These are phyloP conservation scores for Breynia disticha DNA, from an alignment of 441 rosid species.

Conservation along the genomic window DNA sequence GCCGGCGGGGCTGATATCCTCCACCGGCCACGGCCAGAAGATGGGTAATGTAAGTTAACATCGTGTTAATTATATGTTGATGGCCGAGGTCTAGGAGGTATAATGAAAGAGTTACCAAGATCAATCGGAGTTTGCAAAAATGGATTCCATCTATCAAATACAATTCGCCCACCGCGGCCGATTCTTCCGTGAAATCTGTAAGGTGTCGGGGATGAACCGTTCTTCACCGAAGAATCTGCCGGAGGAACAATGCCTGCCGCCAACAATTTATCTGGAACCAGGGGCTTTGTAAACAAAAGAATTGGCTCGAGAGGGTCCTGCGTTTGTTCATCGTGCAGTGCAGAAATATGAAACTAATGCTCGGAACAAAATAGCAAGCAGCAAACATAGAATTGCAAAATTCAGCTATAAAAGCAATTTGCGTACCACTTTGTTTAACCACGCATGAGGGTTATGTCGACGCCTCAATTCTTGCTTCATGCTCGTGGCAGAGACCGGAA, in stretches of 20 bases:
- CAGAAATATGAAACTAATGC: too few relatives aligned
- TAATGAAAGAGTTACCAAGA: constrained; percentile 48
- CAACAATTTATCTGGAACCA: constrained; percentile 82
- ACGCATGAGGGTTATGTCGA: constrained; percentile 46
- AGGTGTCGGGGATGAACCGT: constrained; percentile 26
- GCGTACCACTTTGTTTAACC: constrained; percentile 82
- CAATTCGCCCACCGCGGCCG: constrained; percentile 91
- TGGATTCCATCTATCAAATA: constrained; percentile 94
- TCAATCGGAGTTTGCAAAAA: constrained; percentile 65
- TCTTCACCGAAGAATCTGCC: constrained; percentile 31
- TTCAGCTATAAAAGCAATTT: neutral
- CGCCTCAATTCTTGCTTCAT: constrained; percentile 67
- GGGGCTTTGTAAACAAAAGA: constrained; percentile 76
- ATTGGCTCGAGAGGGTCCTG: constrained; percentile 95
- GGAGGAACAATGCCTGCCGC: constrained; percentile 80
- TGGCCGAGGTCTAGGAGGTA: constrained; percentile 50
- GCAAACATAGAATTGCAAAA: neutral
- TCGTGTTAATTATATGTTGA: constrained; percentile 35
- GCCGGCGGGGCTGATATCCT: neutral
- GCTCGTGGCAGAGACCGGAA: constrained; percentile 35
- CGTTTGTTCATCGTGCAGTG: constrained; percentile 13
- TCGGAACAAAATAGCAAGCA: neutral
- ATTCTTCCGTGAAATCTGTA: constrained; percentile 63
- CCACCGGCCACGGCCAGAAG: neutral
- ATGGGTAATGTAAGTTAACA: constrained; percentile 4